Percentiles rank a stretch among this genome's conserved stretches.
Conservation (phyloP, 805 yeast species). For the Metschnikowia cubensis region DNA sequence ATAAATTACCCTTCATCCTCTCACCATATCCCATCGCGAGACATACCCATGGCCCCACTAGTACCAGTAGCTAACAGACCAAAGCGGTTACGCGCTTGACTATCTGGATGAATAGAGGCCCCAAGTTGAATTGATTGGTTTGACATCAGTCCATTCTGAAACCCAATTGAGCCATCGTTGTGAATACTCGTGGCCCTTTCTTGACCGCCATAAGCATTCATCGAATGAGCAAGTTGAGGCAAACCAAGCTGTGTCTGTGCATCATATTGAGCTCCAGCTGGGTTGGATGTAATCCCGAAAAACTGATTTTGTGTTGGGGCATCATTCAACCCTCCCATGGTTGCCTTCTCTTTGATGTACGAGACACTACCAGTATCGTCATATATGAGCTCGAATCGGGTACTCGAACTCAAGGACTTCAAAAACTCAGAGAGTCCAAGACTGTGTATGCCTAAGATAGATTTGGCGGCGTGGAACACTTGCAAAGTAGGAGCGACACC, state of each 20-base stretch:
- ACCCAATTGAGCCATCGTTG: neutral
- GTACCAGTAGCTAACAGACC: neutral
- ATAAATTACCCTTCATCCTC: neutral
- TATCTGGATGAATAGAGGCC: neutral
- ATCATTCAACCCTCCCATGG: neutral
- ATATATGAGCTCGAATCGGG: conserved; percentile 40
- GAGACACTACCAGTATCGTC: conserved; percentile 46
- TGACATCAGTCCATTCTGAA: neutral
- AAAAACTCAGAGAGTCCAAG: conserved; percentile 33
- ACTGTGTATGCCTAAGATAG: conserved; percentile 24
- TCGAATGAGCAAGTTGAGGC: neutral
- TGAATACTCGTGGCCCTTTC: neutral
- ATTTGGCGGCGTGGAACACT: conserved; percentile 30
- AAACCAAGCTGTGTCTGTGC: neutral
- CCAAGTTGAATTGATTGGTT: neutral
- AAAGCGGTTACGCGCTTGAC: neutral
- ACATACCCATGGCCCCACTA: neutral
- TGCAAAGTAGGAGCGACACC: conserved; percentile 34
- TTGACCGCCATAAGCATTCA: neutral
- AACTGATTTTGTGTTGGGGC: neutral
- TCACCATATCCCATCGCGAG: neutral
- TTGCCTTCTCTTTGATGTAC: conserved; percentile 27
- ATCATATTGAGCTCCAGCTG: neutral
- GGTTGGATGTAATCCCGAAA: neutral
- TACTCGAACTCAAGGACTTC: conserved; percentile 15